phyloP scores from a whole-genome alignment of 352 stramenopile species.

The Globisporangium middletonii region DNA sequence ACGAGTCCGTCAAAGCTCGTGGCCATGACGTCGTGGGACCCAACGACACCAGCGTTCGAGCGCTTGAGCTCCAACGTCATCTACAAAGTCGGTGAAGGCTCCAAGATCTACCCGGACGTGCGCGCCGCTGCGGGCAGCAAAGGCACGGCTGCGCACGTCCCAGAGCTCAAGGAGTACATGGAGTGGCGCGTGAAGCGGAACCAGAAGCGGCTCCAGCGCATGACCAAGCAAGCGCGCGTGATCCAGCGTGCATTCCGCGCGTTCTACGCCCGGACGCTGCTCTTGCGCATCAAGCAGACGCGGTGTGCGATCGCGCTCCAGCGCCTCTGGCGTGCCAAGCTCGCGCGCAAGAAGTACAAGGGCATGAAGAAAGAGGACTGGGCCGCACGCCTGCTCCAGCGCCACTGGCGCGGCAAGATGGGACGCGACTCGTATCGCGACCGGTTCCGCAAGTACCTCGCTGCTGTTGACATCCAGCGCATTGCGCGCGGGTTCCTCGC shows the following conservation, averaged over 20 bases:
- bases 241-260: conserved; percentile 90
- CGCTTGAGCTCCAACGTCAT: conserved; percentile 80
- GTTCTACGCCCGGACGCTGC: conserved; percentile 84
- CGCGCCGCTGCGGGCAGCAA: background rate
- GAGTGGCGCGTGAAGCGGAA: conserved; percentile 92
- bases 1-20: conserved; percentile 23
- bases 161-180: conserved; percentile 95
- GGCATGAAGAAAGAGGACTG: conserved; percentile 84
- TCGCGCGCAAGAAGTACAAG: conserved; percentile 69
- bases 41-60: conserved; percentile 80
- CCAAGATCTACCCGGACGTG: conserved; percentile 78
- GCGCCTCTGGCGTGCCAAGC: conserved; percentile 78
- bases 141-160: conserved; percentile 13
- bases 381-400: conserved; percentile 88
- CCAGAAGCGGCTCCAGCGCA: conserved; percentile 86
- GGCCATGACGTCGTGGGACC: conserved; percentile 49
- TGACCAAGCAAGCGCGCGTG: conserved; percentile 72
- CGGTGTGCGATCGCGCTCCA: conserved; percentile 85
- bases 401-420: conserved; percentile 88
- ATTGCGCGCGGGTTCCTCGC: conserved; percentile 80
- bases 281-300: conserved; percentile 61
- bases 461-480: conserved; percentile 83
- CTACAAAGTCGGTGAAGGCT: conserved; percentile 76
- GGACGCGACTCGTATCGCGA: conserved; percentile 78
- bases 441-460: conserved; percentile 62